phyloP scores from a whole-genome alignment of 1,284 basidiomycete species.

The Malassezia dermatis region DNA sequence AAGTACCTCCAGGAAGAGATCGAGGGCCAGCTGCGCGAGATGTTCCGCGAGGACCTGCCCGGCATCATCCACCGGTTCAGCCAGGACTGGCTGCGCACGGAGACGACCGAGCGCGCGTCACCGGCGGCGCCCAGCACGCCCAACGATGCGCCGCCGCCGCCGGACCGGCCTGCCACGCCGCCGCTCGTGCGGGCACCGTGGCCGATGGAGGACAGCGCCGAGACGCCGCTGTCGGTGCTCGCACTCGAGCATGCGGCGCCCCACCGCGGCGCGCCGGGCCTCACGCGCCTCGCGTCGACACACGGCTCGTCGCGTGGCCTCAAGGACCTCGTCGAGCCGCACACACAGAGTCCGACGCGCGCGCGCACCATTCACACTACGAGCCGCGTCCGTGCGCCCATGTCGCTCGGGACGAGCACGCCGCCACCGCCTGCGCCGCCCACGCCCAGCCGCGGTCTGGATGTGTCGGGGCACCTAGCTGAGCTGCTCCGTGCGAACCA shows the following conservation, averaged over 20 bases:
- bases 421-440: neutral
- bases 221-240: slow-evolving; percentile 4
- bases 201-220: neutral
- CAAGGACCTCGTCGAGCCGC: slow-evolving; percentile 10
- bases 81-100: slow-evolving; percentile 69
- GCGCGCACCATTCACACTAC: slow-evolving; percentile 13
- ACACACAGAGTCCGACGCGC: neutral
- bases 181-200: neutral
- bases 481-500: slow-evolving; percentile 40
- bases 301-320: slow-evolving; percentile 9
- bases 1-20: slow-evolving; percentile 61
- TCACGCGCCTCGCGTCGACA: slow-evolving; percentile 6
- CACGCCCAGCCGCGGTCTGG: neutral
- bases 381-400: slow-evolving; percentile 11
- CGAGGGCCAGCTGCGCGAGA: slow-evolving; percentile 87
- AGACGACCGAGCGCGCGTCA: slow-evolving; percentile 10
- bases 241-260: slow-evolving; percentile 3
- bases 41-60: slow-evolving; percentile 94
- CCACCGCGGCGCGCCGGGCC: neutral
- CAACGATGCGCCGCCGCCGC: neutral
- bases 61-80: slow-evolving; percentile 91
- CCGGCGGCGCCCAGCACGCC: neutral
- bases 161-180: neutral
- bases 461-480: slow-evolving; percentile 27
- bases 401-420: neutral